Evolutionary conservation across 2,329 filamentous ascomycete species (phyloP).

Genomic region (Didymella sp.): DNA sequence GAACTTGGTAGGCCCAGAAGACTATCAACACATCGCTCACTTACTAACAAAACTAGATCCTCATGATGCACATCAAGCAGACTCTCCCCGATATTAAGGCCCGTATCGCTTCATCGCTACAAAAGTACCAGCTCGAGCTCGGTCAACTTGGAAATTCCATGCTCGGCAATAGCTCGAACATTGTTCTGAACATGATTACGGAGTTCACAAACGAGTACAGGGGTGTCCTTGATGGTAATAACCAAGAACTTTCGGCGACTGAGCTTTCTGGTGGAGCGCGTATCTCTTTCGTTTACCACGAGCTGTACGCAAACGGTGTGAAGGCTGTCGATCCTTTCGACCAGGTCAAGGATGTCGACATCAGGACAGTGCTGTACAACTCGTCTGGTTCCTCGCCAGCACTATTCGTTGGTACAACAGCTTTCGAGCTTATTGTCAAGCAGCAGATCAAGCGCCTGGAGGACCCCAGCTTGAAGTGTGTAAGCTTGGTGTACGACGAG

Average conservation of each 20-base stretch:
- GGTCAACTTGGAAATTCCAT: constrained; percentile 87
- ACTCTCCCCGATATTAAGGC: constrained; percentile 98
- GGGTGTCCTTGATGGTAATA: constrained; percentile 94
- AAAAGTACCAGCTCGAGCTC: constrained; percentile 88
- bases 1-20: constrained; percentile 70
- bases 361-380: constrained; percentile 96
- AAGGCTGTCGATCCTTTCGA: constrained; percentile 99
- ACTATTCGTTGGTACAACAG: constrained; percentile 94
- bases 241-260: constrained; percentile 90
- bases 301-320: constrained; percentile 95
- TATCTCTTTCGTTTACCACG: constrained; percentile 99
- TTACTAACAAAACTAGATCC: constrained; percentile 65
- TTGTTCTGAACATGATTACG: constrained; percentile 97
- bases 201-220: constrained; percentile 98
- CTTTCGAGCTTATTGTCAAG: constrained; percentile 99
- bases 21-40: neutral
- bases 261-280: constrained; percentile 95
- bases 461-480: constrained; percentile 96
- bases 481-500: constrained; percentile 96
- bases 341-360: constrained; percentile 95
- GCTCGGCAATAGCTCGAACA: constrained; percentile 94
- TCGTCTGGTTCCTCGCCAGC: constrained; percentile 98
- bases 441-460: constrained; percentile 97
- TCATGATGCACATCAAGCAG: constrained; percentile 99
- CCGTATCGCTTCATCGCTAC: constrained; percentile 88